A percentile compares a stretch with the other conserved stretches of the same genome.
phyloP scores from a whole-genome alignment of 768 basidiomycete genomes.

The Dioszegia aurantiaca region DNA sequence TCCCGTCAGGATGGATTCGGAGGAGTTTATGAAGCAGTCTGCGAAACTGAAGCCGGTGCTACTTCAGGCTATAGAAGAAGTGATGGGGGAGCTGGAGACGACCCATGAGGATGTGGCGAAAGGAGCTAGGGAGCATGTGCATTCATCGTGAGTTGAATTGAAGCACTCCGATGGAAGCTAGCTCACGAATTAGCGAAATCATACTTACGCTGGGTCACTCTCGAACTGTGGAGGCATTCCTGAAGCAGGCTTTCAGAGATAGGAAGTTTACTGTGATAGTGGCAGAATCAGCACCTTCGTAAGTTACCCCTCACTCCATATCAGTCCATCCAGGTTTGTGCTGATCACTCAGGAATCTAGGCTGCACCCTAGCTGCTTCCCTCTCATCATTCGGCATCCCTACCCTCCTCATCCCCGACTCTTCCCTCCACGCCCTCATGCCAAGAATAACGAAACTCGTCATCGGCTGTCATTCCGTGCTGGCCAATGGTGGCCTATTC shows the following conservation, averaged over 20 bases:
- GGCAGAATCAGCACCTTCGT: slow-evolving; percentile 92
- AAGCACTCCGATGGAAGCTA: neutral
- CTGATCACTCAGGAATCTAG: slow-evolving; percentile 63
- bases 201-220: slow-evolving; percentile 93
- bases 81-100: slow-evolving; percentile 90
- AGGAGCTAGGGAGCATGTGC: slow-evolving; percentile 91
- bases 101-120: slow-evolving; percentile 93
- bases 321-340: neutral
- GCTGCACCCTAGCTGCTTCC: slow-evolving; percentile 76
- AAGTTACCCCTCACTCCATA: slow-evolving; percentile 47
- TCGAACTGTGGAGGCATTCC: slow-evolving; percentile 85
- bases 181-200: slow-evolving; percentile 66
- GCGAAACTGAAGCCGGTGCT: slow-evolving; percentile 76
- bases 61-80: slow-evolving; percentile 95
- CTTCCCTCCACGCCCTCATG: slow-evolving; percentile 91
- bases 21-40: slow-evolving; percentile 49
- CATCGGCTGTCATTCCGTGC: slow-evolving; percentile 88
- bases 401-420: slow-evolving; percentile 95
- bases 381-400: slow-evolving; percentile 79
- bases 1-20: slow-evolving; percentile 24
- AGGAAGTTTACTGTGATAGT: slow-evolving; percentile 95
- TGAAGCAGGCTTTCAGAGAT: slow-evolving; percentile 83
- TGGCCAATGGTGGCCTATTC: slow-evolving; percentile 95
- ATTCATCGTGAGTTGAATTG: slow-evolving; percentile 75
- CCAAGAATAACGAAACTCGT: slow-evolving; percentile 96